Base-by-base conservation (phyloP, 306 rosid species). In the Vachellia pachyceras region DNA sequence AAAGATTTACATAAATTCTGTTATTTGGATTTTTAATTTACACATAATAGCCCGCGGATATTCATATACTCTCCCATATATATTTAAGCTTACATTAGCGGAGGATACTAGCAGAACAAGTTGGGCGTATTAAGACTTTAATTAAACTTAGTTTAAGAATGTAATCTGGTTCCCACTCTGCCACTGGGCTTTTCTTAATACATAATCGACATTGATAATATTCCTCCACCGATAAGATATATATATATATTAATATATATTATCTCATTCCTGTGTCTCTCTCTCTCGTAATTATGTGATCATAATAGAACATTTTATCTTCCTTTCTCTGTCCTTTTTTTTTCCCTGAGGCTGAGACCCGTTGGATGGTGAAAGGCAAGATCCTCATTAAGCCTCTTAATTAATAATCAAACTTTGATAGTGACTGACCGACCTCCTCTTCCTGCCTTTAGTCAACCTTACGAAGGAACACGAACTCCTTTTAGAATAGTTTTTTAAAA, bases 291-390 rank as follows among this genome's bases (percentile, higher is more conserved):
- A 15, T 39, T 67, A 39, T 18, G 39, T 1, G 12, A 18, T 37
- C 3, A 9, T 37, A 3, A 8, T 39, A 37, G 72, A 66, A 66
- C 33, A 29, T n/a, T n/a, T n/a, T n/a, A n/a, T n/a, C 1, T 29
- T 29, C 2, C 41, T 3, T 39, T 4, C 5, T 4, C 40, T 37
- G 3, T 4, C 5, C 5, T 4, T 11, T 47, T 4, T 47, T 7
- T 20, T 7, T 57, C 3, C 1, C 15, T 23, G 39, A 7, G 41
- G 17, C 50, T 45, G n/a, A 52, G 70, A 69, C 55, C 47, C 49
- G 69, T 57, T 75, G 22, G 52, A 75, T 75, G 71, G n/a, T 55
- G 40, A 82, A 10, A 82, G 66, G 45, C 77, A 76, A 41, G 81
- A 10, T 69, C 33, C 57, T 70, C 50, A 5, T 77, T 70, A 60